Evolutionary conservation across 441 rosid genomes (phyloP).

Genomic region (Pelargonium exstipulatum): DNA sequence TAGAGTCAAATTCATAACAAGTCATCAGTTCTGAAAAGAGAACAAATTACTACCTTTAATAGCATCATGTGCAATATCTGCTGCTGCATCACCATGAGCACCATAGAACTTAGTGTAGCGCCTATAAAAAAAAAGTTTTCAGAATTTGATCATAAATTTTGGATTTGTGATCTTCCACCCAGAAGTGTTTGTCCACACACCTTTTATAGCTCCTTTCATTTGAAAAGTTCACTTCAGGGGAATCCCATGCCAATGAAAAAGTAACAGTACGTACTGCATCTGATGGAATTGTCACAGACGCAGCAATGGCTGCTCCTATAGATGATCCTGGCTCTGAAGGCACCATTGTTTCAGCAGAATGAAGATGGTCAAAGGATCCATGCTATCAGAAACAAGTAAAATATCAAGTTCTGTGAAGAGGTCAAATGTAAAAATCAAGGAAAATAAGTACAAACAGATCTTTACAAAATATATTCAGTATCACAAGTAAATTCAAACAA

Average conservation of each 20-base stretch:
- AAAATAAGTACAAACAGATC: no score
- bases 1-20: neutral
- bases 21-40: neutral
- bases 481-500: no score
- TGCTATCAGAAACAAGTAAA: slow-evolving; percentile 33
- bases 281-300: slow-evolving; percentile 53
- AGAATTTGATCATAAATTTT: slow-evolving; percentile 16
- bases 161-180: neutral
- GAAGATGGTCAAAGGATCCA: slow-evolving; percentile 60
- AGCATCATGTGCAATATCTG: neutral
- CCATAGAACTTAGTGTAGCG: slow-evolving; percentile 4
- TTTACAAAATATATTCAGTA: no score
- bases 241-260: slow-evolving; percentile 91
- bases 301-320: slow-evolving; percentile 86
- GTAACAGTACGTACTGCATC: slow-evolving; percentile 44
- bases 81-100: neutral
- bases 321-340: slow-evolving; percentile 74
- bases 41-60: neutral
- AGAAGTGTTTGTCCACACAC: slow-evolving; percentile 28
- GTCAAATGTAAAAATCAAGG: no score
- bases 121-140: slow-evolving; percentile 7
- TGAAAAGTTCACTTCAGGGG: slow-evolving; percentile 63
- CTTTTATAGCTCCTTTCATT: slow-evolving; percentile 65
- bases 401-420: no score
- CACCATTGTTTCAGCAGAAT: slow-evolving; percentile 28